phyloP scores from a whole-genome alignment of 2,329 filamentous ascomycete genomes.

The Nemania diffusa region DNA sequence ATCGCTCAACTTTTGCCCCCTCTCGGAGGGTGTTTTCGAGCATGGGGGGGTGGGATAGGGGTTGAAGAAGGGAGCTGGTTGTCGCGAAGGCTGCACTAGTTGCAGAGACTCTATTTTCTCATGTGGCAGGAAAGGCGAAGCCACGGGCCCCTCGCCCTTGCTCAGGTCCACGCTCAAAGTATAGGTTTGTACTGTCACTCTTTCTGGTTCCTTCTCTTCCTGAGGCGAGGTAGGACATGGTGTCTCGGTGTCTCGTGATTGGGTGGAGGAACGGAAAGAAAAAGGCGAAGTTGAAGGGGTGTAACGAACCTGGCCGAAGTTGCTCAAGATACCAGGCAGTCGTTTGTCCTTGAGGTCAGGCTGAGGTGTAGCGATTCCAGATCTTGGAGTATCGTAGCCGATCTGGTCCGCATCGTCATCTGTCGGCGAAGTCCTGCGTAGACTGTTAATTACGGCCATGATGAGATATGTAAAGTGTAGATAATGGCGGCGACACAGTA shows the following conservation, averaged over 20 bases:
- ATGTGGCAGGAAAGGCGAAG: conserved; percentile 53
- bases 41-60: conserved; percentile 69
- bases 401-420: conserved; percentile 83
- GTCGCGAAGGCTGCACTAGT: conserved; percentile 47
- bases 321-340: conserved; percentile 94
- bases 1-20: conserved; percentile 56
- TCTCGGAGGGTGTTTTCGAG: conserved; percentile 60
- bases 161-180: conserved; percentile 40
- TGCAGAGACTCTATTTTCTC: conserved; percentile 51
- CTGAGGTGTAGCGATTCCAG: conserved; percentile 90
- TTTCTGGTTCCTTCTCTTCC: conserved; percentile 48
- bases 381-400: conserved; percentile 87
- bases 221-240: conserved; percentile 50
- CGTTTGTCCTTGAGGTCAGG: conserved; percentile 95
- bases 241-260: conserved; percentile 53
- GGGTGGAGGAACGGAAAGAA: conserved; percentile 52
- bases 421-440: conserved; percentile 63
- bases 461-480: conserved; percentile 31
- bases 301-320: conserved; percentile 99
- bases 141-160: conserved; percentile 43
- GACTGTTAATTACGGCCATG: conserved; percentile 61
- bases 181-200: conserved; percentile 37
- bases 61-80: conserved; percentile 49
- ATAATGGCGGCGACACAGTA: not conserved
- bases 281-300: conserved; percentile 70